Evolutionary conservation across 768 basidiomycete genomes (phyloP).

Genomic region (Auricularia auricula-judae): DNA sequence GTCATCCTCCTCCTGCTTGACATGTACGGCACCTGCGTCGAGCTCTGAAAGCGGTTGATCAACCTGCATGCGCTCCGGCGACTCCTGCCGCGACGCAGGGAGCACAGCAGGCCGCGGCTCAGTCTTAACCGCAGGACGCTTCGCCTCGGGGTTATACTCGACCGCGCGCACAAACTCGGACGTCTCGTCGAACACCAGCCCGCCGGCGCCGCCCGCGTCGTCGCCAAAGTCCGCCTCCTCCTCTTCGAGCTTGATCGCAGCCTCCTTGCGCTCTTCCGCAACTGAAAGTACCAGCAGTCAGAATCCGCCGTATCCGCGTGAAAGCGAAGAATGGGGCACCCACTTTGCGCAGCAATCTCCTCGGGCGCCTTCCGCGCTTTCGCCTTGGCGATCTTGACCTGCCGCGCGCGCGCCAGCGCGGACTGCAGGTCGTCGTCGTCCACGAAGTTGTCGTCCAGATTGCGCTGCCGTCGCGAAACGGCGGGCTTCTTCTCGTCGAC

Average conservation of each 20-base stretch:
- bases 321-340: conserved; percentile 15
- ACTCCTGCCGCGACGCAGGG: background rate
- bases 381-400: conserved; percentile 51
- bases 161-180: conserved; percentile 91
- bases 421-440: conserved; percentile 98
- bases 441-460: conserved; percentile 82
- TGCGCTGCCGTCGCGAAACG: conserved; percentile 45
- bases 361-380: conserved; percentile 71
- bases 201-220: conserved; percentile 35
- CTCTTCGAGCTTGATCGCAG: conserved; percentile 36
- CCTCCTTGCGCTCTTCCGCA: conserved; percentile 44
- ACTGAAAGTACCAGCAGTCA: conserved; percentile 32
- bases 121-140: conserved; percentile 25
- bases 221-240: conserved; percentile 21
- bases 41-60: conserved; percentile 63
- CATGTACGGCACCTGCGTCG: conserved; percentile 64
- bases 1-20: conserved; percentile 74
- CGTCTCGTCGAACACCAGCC: conserved; percentile 89
- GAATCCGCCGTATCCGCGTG: background rate
- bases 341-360: conserved; percentile 69
- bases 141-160: conserved; percentile 47
- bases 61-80: conserved; percentile 18
- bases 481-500: conserved; percentile 62
- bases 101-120: conserved; percentile 24
- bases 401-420: conserved; percentile 74